Evolutionary conservation across 805 yeast genomes (phyloP), one percentile per base, ranked within the genome.

Genomic region (Starmera dryadoides): DNA sequence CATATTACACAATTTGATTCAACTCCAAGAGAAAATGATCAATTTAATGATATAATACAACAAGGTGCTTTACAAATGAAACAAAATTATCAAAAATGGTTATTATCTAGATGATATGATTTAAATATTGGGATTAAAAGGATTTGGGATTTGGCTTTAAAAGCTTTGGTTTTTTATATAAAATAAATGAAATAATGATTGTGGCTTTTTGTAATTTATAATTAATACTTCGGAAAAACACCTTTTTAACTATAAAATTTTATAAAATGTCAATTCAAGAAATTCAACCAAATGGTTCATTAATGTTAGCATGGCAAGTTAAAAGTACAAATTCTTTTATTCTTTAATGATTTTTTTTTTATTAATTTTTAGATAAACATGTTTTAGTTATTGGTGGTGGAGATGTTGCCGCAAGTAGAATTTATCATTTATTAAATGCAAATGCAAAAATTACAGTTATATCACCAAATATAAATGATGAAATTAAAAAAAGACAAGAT

Each of bases 361-460:
- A 45, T 32, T 36, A 42, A 43, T 43, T 43, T 10, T 22, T 9
- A 61, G 72, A 69, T 45, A 70, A 70, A 35, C 85, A 74, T 47
- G 85, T 83, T 14, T 64, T 85, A 9, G 83, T 85, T 1, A 74
- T 85, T 31, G 95, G 95, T 0, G 87, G 82, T 6, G 86, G 86
- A 10, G 82, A 77, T 35, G 95, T 86, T 8, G 95, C 88, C 0
- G 64, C 79, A 10, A 73, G 86, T 15, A 61, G 95, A 38, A 76
- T 85, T 3, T 65, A 71, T 39, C 86, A 82, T 51, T 64, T 86
- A 17, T 56, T 84, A 4, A 72, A 73, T 15, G 89, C 94, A 0
- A 73, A 79, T 46, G 91, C 93, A 9, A 68, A 66, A 37, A 71
- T 86, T 31, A 80, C 87, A 0, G 80, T 86, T 9, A 66, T 86